Percentiles rank a stretch among this genome's conserved stretches.
phyloP scores from a whole-genome alignment of 2,329 filamentous ascomycete species.

The Venturia pyrina region DNA sequence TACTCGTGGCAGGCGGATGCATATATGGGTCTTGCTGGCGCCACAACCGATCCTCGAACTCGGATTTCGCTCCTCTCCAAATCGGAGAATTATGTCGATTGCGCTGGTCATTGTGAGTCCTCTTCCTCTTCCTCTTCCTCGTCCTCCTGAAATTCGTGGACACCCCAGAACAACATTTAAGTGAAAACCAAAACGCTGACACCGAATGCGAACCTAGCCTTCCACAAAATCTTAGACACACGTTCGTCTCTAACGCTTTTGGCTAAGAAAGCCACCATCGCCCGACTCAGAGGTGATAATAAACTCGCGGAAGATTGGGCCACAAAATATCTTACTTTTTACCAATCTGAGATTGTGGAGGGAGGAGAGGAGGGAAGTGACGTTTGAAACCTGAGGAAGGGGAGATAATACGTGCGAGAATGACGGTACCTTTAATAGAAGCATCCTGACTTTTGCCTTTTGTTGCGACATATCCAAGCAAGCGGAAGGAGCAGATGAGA shows the following conservation, averaged over 20 bases:
- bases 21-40: constrained; percentile 65
- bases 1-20: constrained; percentile 67
- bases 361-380: neutral
- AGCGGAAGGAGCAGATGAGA: too few relatives aligned
- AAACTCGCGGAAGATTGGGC: constrained; percentile 13
- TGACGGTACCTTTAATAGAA: too few relatives aligned
- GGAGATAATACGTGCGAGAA: too few relatives aligned
- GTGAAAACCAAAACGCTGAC: neutral
- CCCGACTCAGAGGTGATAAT: constrained; percentile 56
- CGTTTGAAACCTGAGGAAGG: neutral
- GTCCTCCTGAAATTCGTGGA: too few relatives aligned
- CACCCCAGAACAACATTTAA: too few relatives aligned
- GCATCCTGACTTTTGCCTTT: too few relatives aligned
- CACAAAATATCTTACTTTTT: constrained; percentile 22
- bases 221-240: constrained; percentile 56
- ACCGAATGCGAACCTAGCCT: constrained; percentile 34
- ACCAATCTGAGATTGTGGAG: constrained; percentile 7
- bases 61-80: constrained; percentile 18
- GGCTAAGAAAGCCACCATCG: constrained; percentile 71
- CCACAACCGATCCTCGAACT: constrained; percentile 19
- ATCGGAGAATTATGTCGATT: constrained; percentile 21
- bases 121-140: neutral
- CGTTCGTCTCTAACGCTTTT: constrained; percentile 67
- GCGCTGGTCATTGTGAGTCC: constrained; percentile 16
- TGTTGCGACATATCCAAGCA: too few relatives aligned